These are phyloP conservation scores for Rhodotorula sp. DNA, from an alignment of 1,284 basidiomycete genomes.

Conservation along the genomic window DNA sequence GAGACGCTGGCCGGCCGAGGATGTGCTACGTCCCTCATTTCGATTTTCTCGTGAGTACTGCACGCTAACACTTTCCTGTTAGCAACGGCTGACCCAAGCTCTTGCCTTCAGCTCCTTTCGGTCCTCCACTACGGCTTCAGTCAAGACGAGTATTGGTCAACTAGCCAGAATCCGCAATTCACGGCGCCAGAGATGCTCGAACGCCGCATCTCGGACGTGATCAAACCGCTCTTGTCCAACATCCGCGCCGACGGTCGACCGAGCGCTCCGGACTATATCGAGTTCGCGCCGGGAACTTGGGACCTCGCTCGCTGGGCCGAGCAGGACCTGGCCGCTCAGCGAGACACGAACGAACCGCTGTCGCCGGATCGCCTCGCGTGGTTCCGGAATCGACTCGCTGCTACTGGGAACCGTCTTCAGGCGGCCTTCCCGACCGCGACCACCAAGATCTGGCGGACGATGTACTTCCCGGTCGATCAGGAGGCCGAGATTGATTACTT, in stretches of 20 bases:
- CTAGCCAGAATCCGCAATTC: constrained; percentile 45
- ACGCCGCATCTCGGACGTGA: constrained; percentile 48
- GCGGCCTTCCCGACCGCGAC: constrained; percentile 40
- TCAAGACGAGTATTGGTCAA: constrained; percentile 48
- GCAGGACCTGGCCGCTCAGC: constrained; percentile 46
- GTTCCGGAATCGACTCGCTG: constrained; percentile 46
- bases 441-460: constrained; percentile 38
- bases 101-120: constrained; percentile 45
- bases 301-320: constrained; percentile 51
- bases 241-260: constrained; percentile 41
- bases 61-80: background rate
- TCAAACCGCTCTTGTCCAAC: constrained; percentile 46
- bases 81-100: background rate
- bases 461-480: constrained; percentile 42
- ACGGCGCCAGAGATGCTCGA: constrained; percentile 49
- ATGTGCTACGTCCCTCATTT: constrained; percentile 51
- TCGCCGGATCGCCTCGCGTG: constrained; percentile 47
- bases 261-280: constrained; percentile 48
- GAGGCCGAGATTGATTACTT: constrained; percentile 44
- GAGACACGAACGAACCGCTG: constrained; percentile 45
- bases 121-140: constrained; percentile 51
- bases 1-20: constrained; percentile 48
- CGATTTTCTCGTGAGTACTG: constrained; percentile 46
- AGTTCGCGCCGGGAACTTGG: constrained; percentile 50
- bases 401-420: constrained; percentile 35